phyloP scores from a whole-genome alignment of 495 filamentous ascomycete species.

The Penicillium psychrofluorescens region DNA sequence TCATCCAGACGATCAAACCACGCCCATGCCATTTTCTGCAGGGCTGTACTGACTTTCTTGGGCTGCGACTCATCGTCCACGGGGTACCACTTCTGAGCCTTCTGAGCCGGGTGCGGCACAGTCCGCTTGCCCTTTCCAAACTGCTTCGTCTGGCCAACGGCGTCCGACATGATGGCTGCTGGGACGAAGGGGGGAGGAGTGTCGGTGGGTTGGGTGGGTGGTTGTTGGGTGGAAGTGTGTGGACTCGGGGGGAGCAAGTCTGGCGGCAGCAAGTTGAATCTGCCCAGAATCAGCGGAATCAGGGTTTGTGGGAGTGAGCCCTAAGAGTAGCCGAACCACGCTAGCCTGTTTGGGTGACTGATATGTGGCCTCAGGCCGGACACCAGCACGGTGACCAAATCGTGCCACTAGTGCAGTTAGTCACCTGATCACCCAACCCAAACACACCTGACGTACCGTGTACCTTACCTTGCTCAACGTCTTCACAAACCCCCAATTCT shows the following conservation, averaged over 20 bases:
- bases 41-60: constrained; percentile 71
- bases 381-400: constrained; percentile 6
- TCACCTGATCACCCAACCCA: constrained; percentile 20
- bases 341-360: constrained; percentile 6
- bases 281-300: constrained; percentile 14
- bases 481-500: not conserved
- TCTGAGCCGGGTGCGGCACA: constrained; percentile 74
- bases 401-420: constrained; percentile 12
- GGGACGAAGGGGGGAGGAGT: constrained; percentile 36
- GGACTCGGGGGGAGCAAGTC: constrained; percentile 14
- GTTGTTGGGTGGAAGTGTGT: constrained; percentile 33
- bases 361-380: constrained; percentile 9
- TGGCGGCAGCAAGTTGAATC: not conserved
- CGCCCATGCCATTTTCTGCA: constrained; percentile 11
- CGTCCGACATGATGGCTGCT: constrained; percentile 59
- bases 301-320: constrained; percentile 29
- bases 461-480: constrained; percentile 20
- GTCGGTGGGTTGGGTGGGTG: constrained; percentile 40
- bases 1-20: constrained; percentile 21
- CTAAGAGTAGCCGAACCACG: constrained; percentile 7
- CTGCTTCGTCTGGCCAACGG: constrained; percentile 70
- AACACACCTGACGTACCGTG: constrained; percentile 35
- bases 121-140: constrained; percentile 95
- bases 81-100: constrained; percentile 99
- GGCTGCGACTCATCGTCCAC: constrained; percentile 84